Evolutionary conservation across 352 stramenopile species (phyloP).

Genomic region (Globisporangium takayamanum): DNA sequence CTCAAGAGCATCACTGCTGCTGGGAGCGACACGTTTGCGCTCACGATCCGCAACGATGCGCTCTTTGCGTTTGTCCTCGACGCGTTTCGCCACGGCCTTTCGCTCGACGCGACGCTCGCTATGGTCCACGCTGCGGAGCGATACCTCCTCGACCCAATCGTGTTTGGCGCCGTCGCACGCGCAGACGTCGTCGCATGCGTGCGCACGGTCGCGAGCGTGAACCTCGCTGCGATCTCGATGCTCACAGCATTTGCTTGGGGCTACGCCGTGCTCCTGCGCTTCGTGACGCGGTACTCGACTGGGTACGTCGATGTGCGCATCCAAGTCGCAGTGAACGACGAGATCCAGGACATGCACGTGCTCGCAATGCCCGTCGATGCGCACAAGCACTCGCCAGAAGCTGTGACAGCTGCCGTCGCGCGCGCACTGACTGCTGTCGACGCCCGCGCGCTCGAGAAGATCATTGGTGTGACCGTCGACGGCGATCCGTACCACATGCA

Average conservation of each 20-base stretch:
- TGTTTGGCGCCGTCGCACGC: conserved; percentile 13
- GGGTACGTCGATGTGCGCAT: conserved; percentile 38
- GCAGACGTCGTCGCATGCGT: conserved; percentile 22
- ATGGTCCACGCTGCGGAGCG: conserved; percentile 32
- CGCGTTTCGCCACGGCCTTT: conserved; percentile 16
- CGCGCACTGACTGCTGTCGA: conserved; percentile 27
- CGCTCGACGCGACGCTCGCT: conserved; percentile 24
- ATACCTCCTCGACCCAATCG: conserved; percentile 17
- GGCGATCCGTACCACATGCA: conserved; percentile 44
- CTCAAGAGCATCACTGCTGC: conserved; percentile 9
- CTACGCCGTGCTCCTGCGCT: conserved; percentile 35
- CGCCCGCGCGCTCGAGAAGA: conserved; percentile 27
- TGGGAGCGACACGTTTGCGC: conserved; percentile 10
- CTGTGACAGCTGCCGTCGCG: conserved; percentile 18
- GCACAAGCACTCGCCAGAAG: conserved; percentile 25
- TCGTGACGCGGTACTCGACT: conserved; percentile 25
- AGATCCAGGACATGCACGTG: conserved; percentile 43
- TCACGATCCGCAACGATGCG: conserved; percentile 27
- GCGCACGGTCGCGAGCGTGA: conserved; percentile 28
- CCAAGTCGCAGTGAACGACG: conserved; percentile 33
- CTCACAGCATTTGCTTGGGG: conserved; percentile 32
- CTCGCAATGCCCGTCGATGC: conserved; percentile 28
- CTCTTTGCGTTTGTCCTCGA: conserved; percentile 34
- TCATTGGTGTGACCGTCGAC: conserved; percentile 41
- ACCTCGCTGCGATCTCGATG: conserved; percentile 29